Base-by-base conservation (phyloP, 2,329 filamentous ascomycete genomes). In the Venturia oleaginea region DNA sequence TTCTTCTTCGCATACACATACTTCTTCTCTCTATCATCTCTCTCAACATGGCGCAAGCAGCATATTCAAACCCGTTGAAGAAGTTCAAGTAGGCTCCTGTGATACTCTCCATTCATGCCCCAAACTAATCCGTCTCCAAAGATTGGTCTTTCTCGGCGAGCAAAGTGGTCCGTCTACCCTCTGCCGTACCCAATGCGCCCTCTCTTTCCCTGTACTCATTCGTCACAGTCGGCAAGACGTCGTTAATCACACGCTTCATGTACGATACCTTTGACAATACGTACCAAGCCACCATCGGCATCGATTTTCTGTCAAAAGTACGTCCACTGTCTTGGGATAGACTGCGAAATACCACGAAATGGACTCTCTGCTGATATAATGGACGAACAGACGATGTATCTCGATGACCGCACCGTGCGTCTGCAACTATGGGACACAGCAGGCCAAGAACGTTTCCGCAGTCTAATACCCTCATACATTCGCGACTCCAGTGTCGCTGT, bases 231-330 rank as follows among this genome's bases (percentile, higher is more conserved):
- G 94, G 94, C 75, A 99, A 99, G 82, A 99, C 94, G 38, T 99
- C 94, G 67, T 81, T 99, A 72, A 99, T 99, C 76, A 99, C 94
- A 69, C 88, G 94, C 69, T 99, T 99, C 83, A 99, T 99, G 94
- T 99, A 99, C 83, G 94, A 99, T 79, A 97, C 94, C 59, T 99
- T 99, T 82, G 94, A 99, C 83, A 97, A 96, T 80, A 97, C 93
- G 83, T 99, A 99, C 81, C 94, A 99, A 79, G 94, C 94, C 65
- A 99, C 94, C 46, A 97, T 99, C 74, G 94, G 94, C 74, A 99
- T 99, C 80, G 94, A 99, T 79, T 99, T 99, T 76, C 86, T 99
- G 70, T 97, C 92, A 73, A 99, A 99, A 88, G 91, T 90, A 82
- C 76, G 77, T 24, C 24, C 30, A 30, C 22, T n/a, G 19, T 22